phyloP scores from a whole-genome alignment of 805 yeast genomes.

The Metschnikowia anglica region DNA sequence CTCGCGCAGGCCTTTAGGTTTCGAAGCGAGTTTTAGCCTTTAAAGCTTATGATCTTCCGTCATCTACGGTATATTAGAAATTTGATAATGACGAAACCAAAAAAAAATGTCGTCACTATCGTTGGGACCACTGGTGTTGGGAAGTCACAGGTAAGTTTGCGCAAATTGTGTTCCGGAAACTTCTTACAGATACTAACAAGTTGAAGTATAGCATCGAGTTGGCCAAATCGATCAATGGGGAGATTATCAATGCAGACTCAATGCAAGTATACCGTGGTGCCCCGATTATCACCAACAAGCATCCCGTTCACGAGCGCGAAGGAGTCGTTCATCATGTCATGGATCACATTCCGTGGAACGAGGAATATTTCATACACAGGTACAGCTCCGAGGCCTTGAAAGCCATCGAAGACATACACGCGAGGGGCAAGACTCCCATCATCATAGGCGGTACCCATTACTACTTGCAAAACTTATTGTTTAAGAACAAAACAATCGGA shows the following conservation, averaged over 20 bases:
- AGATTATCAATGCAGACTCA: slow-evolving; percentile 91
- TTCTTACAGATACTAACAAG: slow-evolving; percentile 6
- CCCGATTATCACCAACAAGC: slow-evolving; percentile 86
- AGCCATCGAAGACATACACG: slow-evolving; percentile 63
- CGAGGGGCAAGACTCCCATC: slow-evolving; percentile 74
- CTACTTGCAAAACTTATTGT: slow-evolving; percentile 75
- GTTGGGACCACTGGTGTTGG: slow-evolving; percentile 98
- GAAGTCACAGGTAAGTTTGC: slow-evolving; percentile 63
- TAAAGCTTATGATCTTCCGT: slow-evolving; percentile 19
- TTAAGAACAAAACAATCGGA: slow-evolving; percentile 64
- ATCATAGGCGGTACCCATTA: slow-evolving; percentile 96
- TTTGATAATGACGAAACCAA: slow-evolving; percentile 31
- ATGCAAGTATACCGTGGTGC: slow-evolving; percentile 87
- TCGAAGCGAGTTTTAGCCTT: too few relatives aligned
- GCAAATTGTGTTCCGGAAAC: background rate
- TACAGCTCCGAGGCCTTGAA: slow-evolving; percentile 70
- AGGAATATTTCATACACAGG: slow-evolving; percentile 76
- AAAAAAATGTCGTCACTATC: slow-evolving; percentile 53
- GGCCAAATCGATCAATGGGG: slow-evolving; percentile 78
- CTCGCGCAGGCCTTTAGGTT: too few relatives aligned
- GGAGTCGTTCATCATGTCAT: slow-evolving; percentile 84
- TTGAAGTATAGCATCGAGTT: slow-evolving; percentile 65
- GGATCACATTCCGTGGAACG: slow-evolving; percentile 78
- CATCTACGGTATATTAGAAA: slow-evolving; percentile 24
- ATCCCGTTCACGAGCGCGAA: slow-evolving; percentile 73